phyloP scores from a whole-genome alignment of 768 basidiomycete genomes.

The Megacollybia marginata region DNA sequence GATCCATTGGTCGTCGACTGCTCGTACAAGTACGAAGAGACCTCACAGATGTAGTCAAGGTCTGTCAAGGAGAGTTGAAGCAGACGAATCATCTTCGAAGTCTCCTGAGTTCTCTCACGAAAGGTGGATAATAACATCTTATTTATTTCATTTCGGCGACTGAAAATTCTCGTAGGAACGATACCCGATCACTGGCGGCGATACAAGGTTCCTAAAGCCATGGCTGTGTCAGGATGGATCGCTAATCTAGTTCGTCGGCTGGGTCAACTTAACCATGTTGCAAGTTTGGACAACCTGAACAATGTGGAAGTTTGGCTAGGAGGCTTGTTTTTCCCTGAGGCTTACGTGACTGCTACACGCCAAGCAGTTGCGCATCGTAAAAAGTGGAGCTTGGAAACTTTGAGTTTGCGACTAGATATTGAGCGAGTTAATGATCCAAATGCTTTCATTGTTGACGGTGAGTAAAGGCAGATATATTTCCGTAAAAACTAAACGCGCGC shows the following conservation, averaged over 20 bases:
- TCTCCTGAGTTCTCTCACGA: constrained; percentile 83
- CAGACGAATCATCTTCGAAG: constrained; percentile 95
- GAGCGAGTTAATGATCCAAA: constrained; percentile 71
- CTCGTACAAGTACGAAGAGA: constrained; percentile 77
- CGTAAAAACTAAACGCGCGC: constrained; percentile 2
- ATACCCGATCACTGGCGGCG: constrained; percentile 84
- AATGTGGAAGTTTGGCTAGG: constrained; percentile 87
- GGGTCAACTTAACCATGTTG: constrained; percentile 73
- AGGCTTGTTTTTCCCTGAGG: constrained; percentile 93
- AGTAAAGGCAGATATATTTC: constrained; percentile 15
- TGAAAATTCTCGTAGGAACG: constrained; percentile 46
- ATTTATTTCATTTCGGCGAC: constrained; percentile 2
- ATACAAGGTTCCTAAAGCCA: constrained; percentile 80
- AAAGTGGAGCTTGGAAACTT: constrained; percentile 87
- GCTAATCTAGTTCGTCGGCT: constrained; percentile 74
- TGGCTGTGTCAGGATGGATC: constrained; percentile 84
- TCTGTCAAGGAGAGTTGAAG: constrained; percentile 83
- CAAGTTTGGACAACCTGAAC: constrained; percentile 51
- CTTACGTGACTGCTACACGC: constrained; percentile 91
- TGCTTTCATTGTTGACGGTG: constrained; percentile 86
- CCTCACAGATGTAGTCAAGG: constrained; percentile 71
- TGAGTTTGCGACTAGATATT: constrained; percentile 74
- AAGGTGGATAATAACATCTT: constrained; percentile 46
- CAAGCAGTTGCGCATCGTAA: constrained; percentile 93
- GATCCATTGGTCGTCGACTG: constrained; percentile 70